phyloP scores from a whole-genome alignment of 2,329 filamentous ascomycete species.

The Botrytis galanthina region DNA sequence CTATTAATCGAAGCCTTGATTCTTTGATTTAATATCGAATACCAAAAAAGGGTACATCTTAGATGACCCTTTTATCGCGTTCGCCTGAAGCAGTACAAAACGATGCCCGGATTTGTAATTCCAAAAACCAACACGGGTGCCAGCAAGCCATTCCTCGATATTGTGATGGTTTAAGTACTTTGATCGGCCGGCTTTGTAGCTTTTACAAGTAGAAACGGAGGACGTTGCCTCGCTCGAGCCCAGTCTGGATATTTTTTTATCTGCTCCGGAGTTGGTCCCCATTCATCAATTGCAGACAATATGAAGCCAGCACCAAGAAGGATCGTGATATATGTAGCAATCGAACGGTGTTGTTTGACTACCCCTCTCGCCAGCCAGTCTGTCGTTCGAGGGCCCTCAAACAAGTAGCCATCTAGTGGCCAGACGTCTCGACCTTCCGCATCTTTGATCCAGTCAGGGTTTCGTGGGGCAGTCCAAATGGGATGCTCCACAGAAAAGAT shows the following conservation, averaged over 20 bases:
- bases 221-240: conserved; percentile 22
- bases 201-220: not conserved
- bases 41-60: not conserved
- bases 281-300: conserved; percentile 27
- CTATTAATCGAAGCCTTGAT: not conserved
- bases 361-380: conserved; percentile 46
- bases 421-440: conserved; percentile 42
- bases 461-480: conserved; percentile 45
- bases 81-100: not conserved
- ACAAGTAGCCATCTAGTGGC: conserved; percentile 45
- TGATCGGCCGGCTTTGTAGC: not conserved
- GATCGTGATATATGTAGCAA: conserved; percentile 31
- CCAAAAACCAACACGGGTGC: not conserved
- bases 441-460: conserved; percentile 36
- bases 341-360: conserved; percentile 48
- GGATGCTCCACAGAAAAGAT: conserved; percentile 57
- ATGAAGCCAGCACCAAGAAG: conserved; percentile 26
- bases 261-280: conserved; percentile 25
- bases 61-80: not conserved
- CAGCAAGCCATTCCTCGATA: not conserved
- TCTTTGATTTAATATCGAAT: not conserved
- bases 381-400: conserved; percentile 44
- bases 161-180: too few relatives aligned
- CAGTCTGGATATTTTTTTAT: conserved; percentile 38
- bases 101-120: not conserved